Evolutionary conservation across 1,284 basidiomycete species (phyloP).

Genomic region (Golubevia pallescens): DNA sequence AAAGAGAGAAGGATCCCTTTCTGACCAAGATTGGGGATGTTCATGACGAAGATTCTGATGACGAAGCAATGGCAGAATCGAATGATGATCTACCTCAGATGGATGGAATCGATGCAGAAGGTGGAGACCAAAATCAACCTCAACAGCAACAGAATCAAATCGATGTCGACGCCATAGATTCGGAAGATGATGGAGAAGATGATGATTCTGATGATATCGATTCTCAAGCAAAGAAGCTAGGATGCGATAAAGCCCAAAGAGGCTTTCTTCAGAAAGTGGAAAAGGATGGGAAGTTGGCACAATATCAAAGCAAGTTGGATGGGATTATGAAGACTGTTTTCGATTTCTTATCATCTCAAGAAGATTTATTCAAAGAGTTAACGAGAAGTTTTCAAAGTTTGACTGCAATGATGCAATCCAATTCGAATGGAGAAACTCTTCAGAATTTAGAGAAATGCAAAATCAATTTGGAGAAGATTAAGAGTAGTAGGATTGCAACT

Average conservation of each 20-base stretch:
- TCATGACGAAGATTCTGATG: not conserved
- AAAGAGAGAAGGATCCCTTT: no score
- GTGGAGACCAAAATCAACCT: no score
- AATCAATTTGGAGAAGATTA: no score
- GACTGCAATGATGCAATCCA: not conserved
- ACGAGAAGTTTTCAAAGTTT: not conserved
- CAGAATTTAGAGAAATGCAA: no score
- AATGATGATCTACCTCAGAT: not conserved
- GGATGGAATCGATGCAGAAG: no score
- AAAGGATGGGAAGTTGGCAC: no score
- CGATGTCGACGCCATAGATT: not conserved
- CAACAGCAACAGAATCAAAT: no score
- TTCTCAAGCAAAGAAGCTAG: no score
- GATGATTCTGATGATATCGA: not conserved
- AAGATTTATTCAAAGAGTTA: constrained; percentile 3
- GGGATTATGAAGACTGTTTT: constrained; percentile 54
- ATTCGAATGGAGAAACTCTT: no score
- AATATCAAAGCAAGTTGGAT: constrained; percentile 55
- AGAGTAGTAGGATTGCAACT: no score
- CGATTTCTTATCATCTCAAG: constrained; percentile 34
- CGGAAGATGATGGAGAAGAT: not conserved
- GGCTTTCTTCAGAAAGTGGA: no score
- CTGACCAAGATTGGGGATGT: no score
- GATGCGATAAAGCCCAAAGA: constrained; percentile 8
- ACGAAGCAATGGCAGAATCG: not conserved